Evolutionary conservation across 495 filamentous ascomycete genomes (phyloP), one percentile per base, ranked within the genome.

Genomic region (Trichoderma reesei): DNA sequence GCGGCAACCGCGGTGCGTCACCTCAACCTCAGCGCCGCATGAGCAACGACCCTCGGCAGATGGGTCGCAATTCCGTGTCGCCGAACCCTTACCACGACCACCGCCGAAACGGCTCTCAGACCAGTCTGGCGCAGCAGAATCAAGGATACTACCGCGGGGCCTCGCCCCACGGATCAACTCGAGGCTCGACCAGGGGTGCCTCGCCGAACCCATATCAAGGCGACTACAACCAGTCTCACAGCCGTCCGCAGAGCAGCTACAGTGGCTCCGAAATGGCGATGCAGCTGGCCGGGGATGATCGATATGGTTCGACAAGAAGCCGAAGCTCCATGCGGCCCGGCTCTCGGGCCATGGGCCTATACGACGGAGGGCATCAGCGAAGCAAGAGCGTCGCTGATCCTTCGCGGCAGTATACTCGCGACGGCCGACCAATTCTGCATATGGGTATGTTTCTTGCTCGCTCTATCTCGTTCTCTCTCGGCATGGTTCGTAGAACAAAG

Each of bases 381-480:
- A 96, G 92, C 71, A 88, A 90, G 78, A 96, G 92, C 67, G 79
- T 91, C 65, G 90, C 86, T 41, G 86, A 87, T 70, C 83, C 80
- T 38, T 79, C 77, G 13, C 77, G 87, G 65, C 90, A 92, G 67
- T 90, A 86, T 68, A 92, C 89, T 41, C 84, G 85, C 67, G 92
- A 97, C 71, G 95, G 94, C 37, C 84, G 89, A 64, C 85, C 88
- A 56, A 92, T 98, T 70, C 71, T 99, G 70, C 90, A 96, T 76
- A 96, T 90, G 75, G 89, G 94, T 97, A 82, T 86, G 91, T 80
- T 34, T 48, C 66, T 16, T 7, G 26, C 20, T 8, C 18, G 4
- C 46, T 2, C n/a, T 51, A 0, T 56, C 51, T 34, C 20, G n/a
- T 41, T 39, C 13, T 48, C 13, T 9, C 14, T 41, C 20, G 3